Conservation (phyloP, 148 eudicot genomes). For the Polygonum maritimum region DNA sequence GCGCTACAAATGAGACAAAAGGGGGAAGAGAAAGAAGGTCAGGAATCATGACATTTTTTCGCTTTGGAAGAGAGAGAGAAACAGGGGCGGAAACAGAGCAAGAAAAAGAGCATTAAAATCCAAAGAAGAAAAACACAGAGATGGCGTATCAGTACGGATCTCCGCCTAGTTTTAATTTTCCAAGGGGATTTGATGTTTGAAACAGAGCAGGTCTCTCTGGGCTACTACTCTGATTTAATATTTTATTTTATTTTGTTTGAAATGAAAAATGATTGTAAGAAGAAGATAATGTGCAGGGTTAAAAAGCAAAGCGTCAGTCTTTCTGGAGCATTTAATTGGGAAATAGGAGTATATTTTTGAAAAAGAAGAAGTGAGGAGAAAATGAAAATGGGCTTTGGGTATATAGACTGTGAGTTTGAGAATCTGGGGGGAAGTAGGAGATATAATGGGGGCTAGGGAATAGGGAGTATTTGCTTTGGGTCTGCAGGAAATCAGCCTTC, state of each 20-base stretch:
- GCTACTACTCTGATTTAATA: not conserved
- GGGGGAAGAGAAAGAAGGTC: not conserved
- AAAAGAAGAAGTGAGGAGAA: not conserved
- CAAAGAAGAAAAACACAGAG: not conserved
- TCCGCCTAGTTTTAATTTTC: constrained; percentile 9
- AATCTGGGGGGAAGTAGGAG: not conserved
- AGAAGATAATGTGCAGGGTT: not conserved
- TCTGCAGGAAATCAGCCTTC: not conserved
- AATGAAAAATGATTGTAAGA: not conserved
- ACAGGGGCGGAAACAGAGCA: not conserved
- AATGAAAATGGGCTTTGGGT: not conserved
- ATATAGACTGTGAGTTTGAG: not conserved
- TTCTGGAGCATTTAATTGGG: not conserved
- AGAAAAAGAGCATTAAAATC: constrained; percentile 5
- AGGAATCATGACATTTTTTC: constrained; percentile 1
- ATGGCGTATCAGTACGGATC: constrained; percentile 12
- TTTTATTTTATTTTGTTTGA: no score
- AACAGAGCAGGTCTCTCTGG: not conserved
- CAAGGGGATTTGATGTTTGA: constrained; percentile 12
- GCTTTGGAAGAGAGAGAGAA: not conserved
- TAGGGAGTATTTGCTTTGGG: not conserved
- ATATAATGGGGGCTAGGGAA: not conserved
- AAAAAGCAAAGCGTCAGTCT: not conserved
- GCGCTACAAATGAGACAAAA: not conserved
- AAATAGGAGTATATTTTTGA: not conserved